Evolutionary conservation across 768 basidiomycete genomes (phyloP).

Genomic region (Collybia nuda): DNA sequence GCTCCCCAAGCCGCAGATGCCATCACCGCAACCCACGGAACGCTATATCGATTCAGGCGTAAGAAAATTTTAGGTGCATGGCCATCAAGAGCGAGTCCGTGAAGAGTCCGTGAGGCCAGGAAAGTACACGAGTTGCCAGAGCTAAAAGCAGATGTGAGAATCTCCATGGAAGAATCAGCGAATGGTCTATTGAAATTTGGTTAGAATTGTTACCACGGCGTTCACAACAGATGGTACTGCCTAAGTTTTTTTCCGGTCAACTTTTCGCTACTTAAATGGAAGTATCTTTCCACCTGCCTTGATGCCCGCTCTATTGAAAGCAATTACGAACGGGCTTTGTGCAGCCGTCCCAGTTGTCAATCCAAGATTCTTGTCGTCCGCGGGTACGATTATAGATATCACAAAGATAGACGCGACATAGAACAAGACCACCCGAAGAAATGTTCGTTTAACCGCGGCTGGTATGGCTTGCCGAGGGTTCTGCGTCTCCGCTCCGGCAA

Average conservation of each 20-base stretch:
- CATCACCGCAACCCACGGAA: slow-evolving; percentile 26
- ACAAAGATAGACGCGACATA: slow-evolving; percentile 58
- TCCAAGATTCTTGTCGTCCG: slow-evolving; percentile 41
- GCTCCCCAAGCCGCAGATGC: slow-evolving; percentile 23
- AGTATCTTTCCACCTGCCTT: slow-evolving; percentile 29
- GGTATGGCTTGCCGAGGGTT: slow-evolving; percentile 69
- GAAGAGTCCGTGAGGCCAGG: slow-evolving; percentile 35
- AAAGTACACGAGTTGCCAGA: slow-evolving; percentile 57
- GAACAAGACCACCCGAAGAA: slow-evolving; percentile 34
- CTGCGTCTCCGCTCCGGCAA: slow-evolving; percentile 52
- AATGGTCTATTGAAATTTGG: neutral
- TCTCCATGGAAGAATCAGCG: slow-evolving; percentile 13
- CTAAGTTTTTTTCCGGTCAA: slow-evolving; percentile 10
- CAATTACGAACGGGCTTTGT: slow-evolving; percentile 74
- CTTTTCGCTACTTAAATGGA: neutral
- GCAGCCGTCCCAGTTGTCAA: slow-evolving; percentile 36
- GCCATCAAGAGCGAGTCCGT: slow-evolving; percentile 38
- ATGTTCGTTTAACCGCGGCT: slow-evolving; percentile 60
- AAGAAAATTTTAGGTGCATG: slow-evolving; percentile 32
- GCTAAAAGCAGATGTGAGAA: slow-evolving; percentile 58
- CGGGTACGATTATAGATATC: slow-evolving; percentile 68
- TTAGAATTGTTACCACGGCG: slow-evolving; percentile 38
- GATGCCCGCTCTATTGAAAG: slow-evolving; percentile 59
- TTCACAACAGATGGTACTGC: slow-evolving; percentile 43
- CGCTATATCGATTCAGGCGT: slow-evolving; percentile 26